These are phyloP conservation scores for Fusarium stilboides DNA, from an alignment of 2,329 filamentous ascomycete species.

Conservation along the genomic window DNA sequence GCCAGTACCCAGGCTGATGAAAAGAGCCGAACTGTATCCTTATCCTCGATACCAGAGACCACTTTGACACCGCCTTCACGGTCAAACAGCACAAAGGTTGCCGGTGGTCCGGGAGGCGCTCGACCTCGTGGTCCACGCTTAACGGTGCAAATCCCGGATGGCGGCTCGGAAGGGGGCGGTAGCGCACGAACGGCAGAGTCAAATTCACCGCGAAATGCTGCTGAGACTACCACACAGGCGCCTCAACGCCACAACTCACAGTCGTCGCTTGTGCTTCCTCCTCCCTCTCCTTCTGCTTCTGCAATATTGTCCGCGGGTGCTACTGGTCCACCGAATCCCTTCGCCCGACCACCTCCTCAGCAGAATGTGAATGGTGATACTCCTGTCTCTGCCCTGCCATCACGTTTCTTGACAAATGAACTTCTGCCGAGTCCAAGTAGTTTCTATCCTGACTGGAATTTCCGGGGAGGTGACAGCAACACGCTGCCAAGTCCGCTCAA, in stretches of 20 bases:
- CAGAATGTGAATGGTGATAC: conserved; percentile 72
- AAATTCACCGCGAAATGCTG: conserved; percentile 72
- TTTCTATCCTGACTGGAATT: conserved; percentile 94
- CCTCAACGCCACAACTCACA: conserved; percentile 69
- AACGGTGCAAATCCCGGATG: conserved; percentile 95
- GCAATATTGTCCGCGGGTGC: conserved; percentile 91
- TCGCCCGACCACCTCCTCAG: conserved; percentile 87
- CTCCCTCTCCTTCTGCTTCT: conserved; percentile 90
- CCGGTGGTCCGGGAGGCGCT: conserved; percentile 70
- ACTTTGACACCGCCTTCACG: conserved; percentile 79
- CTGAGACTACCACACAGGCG: conserved; percentile 70
- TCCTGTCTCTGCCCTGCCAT: conserved; percentile 93
- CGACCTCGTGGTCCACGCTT: conserved; percentile 84
- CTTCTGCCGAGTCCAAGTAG: conserved; percentile 91
- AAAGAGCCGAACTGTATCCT: conserved; percentile 65
- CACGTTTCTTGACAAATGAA: conserved; percentile 89
- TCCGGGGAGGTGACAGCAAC: conserved; percentile 79
- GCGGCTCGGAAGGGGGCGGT: conserved; percentile 80
- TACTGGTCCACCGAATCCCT: conserved; percentile 93
- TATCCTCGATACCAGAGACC: conserved; percentile 76
- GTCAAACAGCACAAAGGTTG: conserved; percentile 80
- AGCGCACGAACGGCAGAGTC: conserved; percentile 79
- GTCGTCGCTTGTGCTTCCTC: conserved; percentile 84
- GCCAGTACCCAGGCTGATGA: conserved; percentile 64
- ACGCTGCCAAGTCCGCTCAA: conserved; percentile 93